phyloP scores from a whole-genome alignment of 495 filamentous ascomycete genomes.

The Lophiotrema nucula region DNA sequence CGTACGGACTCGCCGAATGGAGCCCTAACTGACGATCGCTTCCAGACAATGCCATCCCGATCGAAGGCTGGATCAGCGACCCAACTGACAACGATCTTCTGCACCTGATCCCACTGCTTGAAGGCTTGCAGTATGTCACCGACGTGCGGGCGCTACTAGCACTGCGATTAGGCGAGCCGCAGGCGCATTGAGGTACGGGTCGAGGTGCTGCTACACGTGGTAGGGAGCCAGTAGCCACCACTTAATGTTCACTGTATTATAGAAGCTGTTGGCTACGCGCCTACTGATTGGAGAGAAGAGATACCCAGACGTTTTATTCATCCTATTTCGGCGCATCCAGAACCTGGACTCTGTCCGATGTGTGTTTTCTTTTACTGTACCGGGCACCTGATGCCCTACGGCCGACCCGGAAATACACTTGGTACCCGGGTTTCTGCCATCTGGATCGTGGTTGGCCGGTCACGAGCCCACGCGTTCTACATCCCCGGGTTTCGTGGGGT shows the following conservation, averaged over 20 bases:
- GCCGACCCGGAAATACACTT: slow-evolving; percentile 9
- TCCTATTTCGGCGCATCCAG: background rate
- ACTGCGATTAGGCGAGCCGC: slow-evolving; percentile 76
- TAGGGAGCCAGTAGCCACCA: background rate
- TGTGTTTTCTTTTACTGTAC: slow-evolving; percentile 16
- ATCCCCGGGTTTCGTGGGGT: slow-evolving; percentile 7
- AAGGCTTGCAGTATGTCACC: slow-evolving; percentile 91
- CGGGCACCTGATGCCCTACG: background rate
- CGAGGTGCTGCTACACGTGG: too few relatives aligned
- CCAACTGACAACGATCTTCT: slow-evolving; percentile 87
- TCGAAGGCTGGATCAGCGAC: slow-evolving; percentile 90
- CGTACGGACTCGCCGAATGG: slow-evolving; percentile 18
- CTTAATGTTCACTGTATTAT: slow-evolving; percentile 21
- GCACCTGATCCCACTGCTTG: slow-evolving; percentile 88
- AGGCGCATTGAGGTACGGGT: slow-evolving; percentile 35
- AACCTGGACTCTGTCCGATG: background rate
- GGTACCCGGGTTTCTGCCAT: slow-evolving; percentile 3
- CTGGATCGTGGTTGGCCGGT: background rate
- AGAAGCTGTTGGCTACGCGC: slow-evolving; percentile 19
- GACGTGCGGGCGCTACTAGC: slow-evolving; percentile 89
- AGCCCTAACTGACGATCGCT: slow-evolving; percentile 19
- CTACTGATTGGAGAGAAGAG: slow-evolving; percentile 29
- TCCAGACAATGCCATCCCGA: slow-evolving; percentile 88
- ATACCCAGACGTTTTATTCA: slow-evolving; percentile 27
- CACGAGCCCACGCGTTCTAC: slow-evolving; percentile 5